Conservation (phyloP, 176 grass and related monocot genomes). For the Juncus inflexus region DNA sequence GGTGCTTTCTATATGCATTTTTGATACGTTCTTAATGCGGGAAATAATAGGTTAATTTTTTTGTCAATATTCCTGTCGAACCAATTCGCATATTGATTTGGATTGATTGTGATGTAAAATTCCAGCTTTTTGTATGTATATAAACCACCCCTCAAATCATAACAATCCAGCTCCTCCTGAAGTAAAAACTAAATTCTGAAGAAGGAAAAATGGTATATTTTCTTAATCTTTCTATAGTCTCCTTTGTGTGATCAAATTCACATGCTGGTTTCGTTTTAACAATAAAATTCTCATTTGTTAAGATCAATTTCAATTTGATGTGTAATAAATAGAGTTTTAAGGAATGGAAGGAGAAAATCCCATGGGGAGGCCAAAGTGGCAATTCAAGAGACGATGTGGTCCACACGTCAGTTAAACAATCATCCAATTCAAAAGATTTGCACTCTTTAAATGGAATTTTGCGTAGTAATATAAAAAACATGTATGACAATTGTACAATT, state of each 20-base stretch:
- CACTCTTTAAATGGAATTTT: conserved; percentile 43
- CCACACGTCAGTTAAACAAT: conserved; percentile 41
- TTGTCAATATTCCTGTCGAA: conserved; percentile 16
- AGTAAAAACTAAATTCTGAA: conserved; percentile 13
- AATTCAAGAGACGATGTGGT: conserved; percentile 59
- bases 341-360: conserved; percentile 35
- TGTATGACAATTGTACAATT: conserved; percentile 46
- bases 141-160: conserved; percentile 3
- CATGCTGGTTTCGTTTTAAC: too few species aligned
- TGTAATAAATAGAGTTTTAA: conserved; percentile 37
- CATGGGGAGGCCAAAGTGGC: conserved; percentile 74
- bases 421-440: conserved; percentile 25
- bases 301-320: neutral
- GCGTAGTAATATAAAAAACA: conserved; percentile 30
- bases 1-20: too few species aligned
- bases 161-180: neutral
- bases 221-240: neutral
- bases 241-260: too few species aligned
- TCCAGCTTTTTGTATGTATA: conserved; percentile 15
- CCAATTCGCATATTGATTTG: conserved; percentile 3
- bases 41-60: neutral
- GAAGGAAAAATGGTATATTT: neutral
- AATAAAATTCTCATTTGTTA: neutral
- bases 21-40: too few species aligned
- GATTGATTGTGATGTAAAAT: conserved; percentile 13